A percentile compares a stretch with the other conserved stretches of the same genome.
These are phyloP conservation scores for Tothia fuscella DNA, from an alignment of 2,329 filamentous ascomycete genomes.

Conservation along the genomic window DNA sequence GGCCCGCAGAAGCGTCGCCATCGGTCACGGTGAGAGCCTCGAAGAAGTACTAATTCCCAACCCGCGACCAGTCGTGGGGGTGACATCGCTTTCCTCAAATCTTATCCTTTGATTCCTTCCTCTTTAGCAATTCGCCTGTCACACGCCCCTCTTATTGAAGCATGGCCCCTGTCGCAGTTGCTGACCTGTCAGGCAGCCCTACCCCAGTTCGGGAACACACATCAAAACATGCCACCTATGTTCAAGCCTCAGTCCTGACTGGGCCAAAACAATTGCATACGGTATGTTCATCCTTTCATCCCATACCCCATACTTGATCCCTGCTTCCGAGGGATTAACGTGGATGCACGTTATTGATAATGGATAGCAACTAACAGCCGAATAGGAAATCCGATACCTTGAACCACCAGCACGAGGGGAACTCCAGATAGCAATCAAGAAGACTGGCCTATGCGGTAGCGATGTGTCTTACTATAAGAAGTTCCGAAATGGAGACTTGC, in stretches of 20 bases:
- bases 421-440: constrained; percentile 52
- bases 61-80: too few species aligned
- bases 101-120: background rate
- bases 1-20: too few species aligned
- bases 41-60: too few species aligned
- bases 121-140: background rate
- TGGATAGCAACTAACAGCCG: constrained; percentile 1
- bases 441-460: constrained; percentile 58
- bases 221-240: constrained; percentile 21
- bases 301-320: constrained; percentile 2
- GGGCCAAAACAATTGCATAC: constrained; percentile 31
- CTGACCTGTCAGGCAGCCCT: constrained; percentile 1
- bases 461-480: constrained; percentile 63
- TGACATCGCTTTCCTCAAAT: background rate
- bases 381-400: constrained; percentile 44
- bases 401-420: constrained; percentile 43
- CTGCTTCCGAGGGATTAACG: background rate
- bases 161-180: constrained; percentile 7
- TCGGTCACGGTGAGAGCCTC: too few species aligned
- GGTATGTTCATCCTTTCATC: constrained; percentile 18
- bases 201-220: constrained; percentile 17
- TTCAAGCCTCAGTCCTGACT: constrained; percentile 30
- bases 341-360: background rate
- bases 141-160: background rate
- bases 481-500: constrained; percentile 59